Evolutionary conservation across 495 filamentous ascomycete genomes (phyloP).

Genomic region (Talaromyces wortmannii): DNA sequence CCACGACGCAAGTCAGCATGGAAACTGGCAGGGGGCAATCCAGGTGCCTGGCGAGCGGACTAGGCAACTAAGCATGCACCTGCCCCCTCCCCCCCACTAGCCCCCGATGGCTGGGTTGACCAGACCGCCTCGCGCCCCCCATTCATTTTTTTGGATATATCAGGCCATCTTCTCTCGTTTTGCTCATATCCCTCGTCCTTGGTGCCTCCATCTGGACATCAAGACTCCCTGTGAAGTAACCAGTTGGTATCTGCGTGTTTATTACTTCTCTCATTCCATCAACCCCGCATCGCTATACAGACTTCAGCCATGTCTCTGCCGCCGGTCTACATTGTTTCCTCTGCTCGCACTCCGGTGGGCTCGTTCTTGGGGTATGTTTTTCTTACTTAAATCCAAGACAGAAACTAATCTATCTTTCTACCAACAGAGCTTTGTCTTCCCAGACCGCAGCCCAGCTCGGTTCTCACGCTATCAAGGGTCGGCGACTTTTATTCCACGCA

Average conservation of each 20-base stretch:
- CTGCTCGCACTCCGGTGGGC: slow-evolving; percentile 83
- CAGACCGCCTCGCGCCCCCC: too few species aligned
- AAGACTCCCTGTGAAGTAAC: too few species aligned
- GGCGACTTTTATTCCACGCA: slow-evolving; percentile 4
- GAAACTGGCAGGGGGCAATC: too few species aligned
- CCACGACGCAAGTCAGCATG: too few species aligned
- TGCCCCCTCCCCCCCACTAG: too few species aligned
- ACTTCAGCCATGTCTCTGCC: slow-evolving; percentile 53
- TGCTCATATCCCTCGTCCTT: too few species aligned
- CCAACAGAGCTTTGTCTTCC: slow-evolving; percentile 70
- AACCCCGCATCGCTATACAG: slow-evolving; percentile 1
- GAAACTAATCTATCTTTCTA: slow-evolving; percentile 11
- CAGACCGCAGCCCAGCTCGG: slow-evolving; percentile 81
- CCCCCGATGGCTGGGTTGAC: too few species aligned
- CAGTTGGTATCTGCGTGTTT: slow-evolving; percentile 21
- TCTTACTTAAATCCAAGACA: neutral
- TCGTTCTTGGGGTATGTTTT: slow-evolving; percentile 78
- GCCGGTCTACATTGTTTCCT: slow-evolving; percentile 92
- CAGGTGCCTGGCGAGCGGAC: too few species aligned
- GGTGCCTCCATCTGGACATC: too few species aligned
- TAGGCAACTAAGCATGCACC: too few species aligned
- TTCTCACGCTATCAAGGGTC: slow-evolving; percentile 87
- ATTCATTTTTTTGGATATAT: too few species aligned
- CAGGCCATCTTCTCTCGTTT: too few species aligned
- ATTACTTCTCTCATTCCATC: slow-evolving; percentile 7